phyloP scores from a whole-genome alignment of 176 grass and related monocot species.

The Areca catechu region DNA sequence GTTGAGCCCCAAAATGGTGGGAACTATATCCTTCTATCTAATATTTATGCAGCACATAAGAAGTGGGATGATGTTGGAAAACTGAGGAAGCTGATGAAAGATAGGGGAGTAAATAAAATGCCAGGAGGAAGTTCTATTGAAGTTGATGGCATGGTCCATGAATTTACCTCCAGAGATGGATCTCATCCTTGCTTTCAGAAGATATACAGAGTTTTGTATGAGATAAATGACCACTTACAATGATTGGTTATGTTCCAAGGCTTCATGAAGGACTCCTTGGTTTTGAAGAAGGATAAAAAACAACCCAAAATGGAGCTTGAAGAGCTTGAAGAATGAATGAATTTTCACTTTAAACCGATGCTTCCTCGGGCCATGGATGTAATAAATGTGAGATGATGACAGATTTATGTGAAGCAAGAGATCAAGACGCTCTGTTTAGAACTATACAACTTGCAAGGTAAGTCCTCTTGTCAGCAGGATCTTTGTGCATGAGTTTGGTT shows the following conservation, averaged over 20 bases:
- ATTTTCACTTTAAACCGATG: too few species aligned
- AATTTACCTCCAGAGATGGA: conserved; percentile 73
- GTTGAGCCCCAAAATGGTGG: conserved; percentile 65
- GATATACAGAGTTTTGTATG: conserved; percentile 42
- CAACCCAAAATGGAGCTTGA: too few species aligned
- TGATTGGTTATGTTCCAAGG: conserved; percentile 24
- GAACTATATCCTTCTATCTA: conserved; percentile 68
- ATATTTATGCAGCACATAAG: conserved; percentile 59
- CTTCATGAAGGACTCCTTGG: conserved; percentile 19
- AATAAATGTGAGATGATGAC: too few species aligned
- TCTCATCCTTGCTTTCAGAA: conserved; percentile 60
- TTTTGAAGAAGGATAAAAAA: conserved; percentile 31
- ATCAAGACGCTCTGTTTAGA: too few species aligned
- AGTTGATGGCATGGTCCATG: conserved; percentile 56
- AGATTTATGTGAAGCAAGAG: too few species aligned
- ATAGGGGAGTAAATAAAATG: conserved; percentile 48
- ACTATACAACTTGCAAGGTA: too few species aligned
- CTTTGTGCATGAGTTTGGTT: too few species aligned
- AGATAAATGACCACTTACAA: conserved; percentile 42
- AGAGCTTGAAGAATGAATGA: too few species aligned
- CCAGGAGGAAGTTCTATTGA: conserved; percentile 76
- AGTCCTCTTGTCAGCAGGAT: too few species aligned
- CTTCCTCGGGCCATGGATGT: too few species aligned
- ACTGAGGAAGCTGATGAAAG: conserved; percentile 57
- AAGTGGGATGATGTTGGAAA: conserved; percentile 59